Evolutionary conservation across 306 rosid genomes (phyloP), one percentile per base, ranked within the genome.

Genomic region (Malus fusca): DNA sequence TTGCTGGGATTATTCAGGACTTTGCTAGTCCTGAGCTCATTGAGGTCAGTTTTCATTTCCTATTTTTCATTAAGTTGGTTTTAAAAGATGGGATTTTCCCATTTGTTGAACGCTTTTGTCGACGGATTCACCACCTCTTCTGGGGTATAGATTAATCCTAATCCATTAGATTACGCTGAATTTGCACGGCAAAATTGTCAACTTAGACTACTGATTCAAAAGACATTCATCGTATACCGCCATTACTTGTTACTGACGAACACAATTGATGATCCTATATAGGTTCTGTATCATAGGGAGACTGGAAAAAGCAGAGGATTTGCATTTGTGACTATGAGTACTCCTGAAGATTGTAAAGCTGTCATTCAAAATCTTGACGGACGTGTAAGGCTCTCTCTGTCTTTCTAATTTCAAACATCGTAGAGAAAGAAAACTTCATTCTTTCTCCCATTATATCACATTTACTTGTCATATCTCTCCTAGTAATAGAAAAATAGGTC

Each of bases 271-370:
- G 58, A 58, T 58, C 62, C 2, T 9, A 58, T n/a, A 33, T 48
- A 96, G 99, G 99, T 92, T 84, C 96, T 96, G 25, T 92, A 96
- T 75, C 78, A 92, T 71, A 90, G 88, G 74, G 86, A 85, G 5
- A 85, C 89, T 23, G 99, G 98, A 77, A 88, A 31, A 83, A 92
- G 97, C 78, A 85, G 99, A 90, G 99, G 99, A 78, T 96, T 96
- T 80, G 99, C 99, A 59, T 96, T 92, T 81, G 99, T 92, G 70
- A 96, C 96, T 51, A 92, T 92, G 99, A 92, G 91, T 69, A 81
- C 86, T 3, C 40, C 86, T 63, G 97, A 92, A 83, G 99, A 96
- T 30, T 92, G 98, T 37, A 76, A 88, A 9, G 73, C 83, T 68
- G 90, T 92, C 4, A 81, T 96, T 13, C 75, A 87, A 81, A 96